A percentile compares a stretch with the other conserved stretches of the same genome.
phyloP scores from a whole-genome alignment of 495 filamentous ascomycete species.

The Aspergillus steynii region DNA sequence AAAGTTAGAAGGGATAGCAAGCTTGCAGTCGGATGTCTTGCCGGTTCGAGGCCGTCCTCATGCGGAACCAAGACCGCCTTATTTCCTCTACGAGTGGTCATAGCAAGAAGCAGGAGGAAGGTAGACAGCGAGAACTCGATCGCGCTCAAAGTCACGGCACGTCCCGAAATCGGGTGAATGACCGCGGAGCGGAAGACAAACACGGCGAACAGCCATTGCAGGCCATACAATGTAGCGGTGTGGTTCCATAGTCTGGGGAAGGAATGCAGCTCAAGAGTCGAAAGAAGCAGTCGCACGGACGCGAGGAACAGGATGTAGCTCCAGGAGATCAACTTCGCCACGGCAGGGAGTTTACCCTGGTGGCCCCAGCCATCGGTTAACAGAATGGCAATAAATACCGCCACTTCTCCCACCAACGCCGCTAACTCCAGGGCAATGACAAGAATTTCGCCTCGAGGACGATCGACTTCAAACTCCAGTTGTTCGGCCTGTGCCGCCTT shows the following conservation, averaged over 20 bases:
- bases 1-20: slow-evolving; percentile 87
- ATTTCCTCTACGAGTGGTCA: slow-evolving; percentile 88
- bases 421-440: slow-evolving; percentile 72
- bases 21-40: slow-evolving; percentile 80
- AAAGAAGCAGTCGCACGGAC: slow-evolving; percentile 69
- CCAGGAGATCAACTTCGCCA: slow-evolving; percentile 71
- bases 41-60: slow-evolving; percentile 83
- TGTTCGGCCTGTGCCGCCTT: slow-evolving; percentile 66
- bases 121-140: slow-evolving; percentile 72
- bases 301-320: slow-evolving; percentile 77
- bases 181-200: slow-evolving; percentile 81
- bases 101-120: slow-evolving; percentile 69
- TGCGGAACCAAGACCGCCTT: slow-evolving; percentile 83
- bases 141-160: slow-evolving; percentile 61
- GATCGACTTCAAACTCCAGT: slow-evolving; percentile 71
- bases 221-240: slow-evolving; percentile 80
- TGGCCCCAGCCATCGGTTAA: slow-evolving; percentile 54
- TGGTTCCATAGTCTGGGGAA: slow-evolving; percentile 88
- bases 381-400: slow-evolving; percentile 62
- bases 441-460: slow-evolving; percentile 69
- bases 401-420: slow-evolving; percentile 70
- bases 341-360: slow-evolving; percentile 58
- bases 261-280: slow-evolving; percentile 59
- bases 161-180: slow-evolving; percentile 65
- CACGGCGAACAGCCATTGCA: slow-evolving; percentile 76